Evolutionary conservation across 1,284 basidiomycete genomes (phyloP), one percentile per base, ranked within the genome.

Genomic region (Bondarzewia mesenterica): DNA sequence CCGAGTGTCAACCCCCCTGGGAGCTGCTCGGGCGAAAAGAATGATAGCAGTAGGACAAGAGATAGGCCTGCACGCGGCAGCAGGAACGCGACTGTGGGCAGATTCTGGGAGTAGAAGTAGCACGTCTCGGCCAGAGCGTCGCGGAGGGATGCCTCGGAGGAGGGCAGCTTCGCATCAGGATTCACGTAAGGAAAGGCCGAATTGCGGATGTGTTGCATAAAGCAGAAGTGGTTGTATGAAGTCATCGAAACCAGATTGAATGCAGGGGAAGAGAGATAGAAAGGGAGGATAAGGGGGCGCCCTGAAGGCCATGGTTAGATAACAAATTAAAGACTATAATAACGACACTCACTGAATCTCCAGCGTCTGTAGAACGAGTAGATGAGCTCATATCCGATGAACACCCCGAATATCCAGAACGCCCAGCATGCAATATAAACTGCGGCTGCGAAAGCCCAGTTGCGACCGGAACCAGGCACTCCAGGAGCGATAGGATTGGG

Each of bases 211-310:
- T 90, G 77, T 50, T 82, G 77, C 55, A 93, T 70, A 69, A 93
- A 92, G 64, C 81, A 85, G 63, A 90, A 93, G 65, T 84, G 81
- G 49, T 77, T 76, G 67, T 84, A 93, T 7, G 87, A 91, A 3
- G 79, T 74, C 68, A 93, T 78, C 35, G 78, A 78, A 23, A 79
- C 82, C 50, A 84, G 71, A 59, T 79, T 83, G 67, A 80, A 84
- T 4, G 79, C 87, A 5, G 88, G 72, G 1, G 88, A 73, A 2
- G 89, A 92, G 46, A 89, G 71, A 64, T 92, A 92, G 52, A 93
- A 78, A 6, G 88, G 85, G 45, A 85, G 71, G 51, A 93, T 83
- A 16, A 80, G 69, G 1, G 90, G 90, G 39, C 88, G 85, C 63
- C 83, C 89, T 91, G 58, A 41, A 50, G 49, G 23, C 25, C 4